These are phyloP conservation scores for Gynochthodes officinalis DNA, from an alignment of 257 asterid genomes.

Conservation along the genomic window DNA sequence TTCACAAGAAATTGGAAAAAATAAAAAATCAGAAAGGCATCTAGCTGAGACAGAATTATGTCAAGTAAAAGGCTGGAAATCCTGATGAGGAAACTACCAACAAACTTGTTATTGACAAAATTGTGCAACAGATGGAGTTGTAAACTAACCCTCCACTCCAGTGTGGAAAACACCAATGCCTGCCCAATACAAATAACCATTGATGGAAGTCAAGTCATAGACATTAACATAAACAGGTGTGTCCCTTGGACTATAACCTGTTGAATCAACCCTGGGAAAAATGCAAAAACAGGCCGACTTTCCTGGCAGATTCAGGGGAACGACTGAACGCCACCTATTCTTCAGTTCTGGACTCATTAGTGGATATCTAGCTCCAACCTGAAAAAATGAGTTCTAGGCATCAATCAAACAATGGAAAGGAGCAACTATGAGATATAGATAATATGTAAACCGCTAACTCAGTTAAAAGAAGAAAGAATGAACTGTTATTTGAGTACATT, in stretches of 20 bases:
- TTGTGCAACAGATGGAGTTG: conserved; percentile 10
- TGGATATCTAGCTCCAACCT: conserved; percentile 42
- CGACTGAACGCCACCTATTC: conserved; percentile 50
- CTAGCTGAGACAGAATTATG: background rate
- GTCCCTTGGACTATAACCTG: conserved; percentile 35
- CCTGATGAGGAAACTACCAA: background rate
- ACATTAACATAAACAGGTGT: conserved; percentile 77
- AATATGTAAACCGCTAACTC: background rate
- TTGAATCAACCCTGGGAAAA: conserved; percentile 55
- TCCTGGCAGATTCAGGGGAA: conserved; percentile 46
- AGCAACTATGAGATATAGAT: background rate
- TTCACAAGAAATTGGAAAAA: background rate
- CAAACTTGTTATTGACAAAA: background rate
- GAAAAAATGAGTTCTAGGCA: conserved; percentile 18
- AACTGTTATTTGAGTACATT: background rate
- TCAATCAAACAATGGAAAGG: conserved; percentile 9
- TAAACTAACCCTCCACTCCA: conserved; percentile 73
- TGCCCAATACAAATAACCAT: conserved; percentile 83
- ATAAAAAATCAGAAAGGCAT: background rate
- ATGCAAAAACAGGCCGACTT: conserved; percentile 44
- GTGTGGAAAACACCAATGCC: conserved; percentile 89
- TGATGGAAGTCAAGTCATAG: conserved; percentile 67
- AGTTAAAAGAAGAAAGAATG: background rate
- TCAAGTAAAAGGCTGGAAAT: background rate
- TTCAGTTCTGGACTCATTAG: conserved; percentile 48